Evolutionary conservation across 371 early-diverging fungal species (phyloP), one percentile per base, ranked within the genome.

Genomic region (Mucor circinelloides): DNA sequence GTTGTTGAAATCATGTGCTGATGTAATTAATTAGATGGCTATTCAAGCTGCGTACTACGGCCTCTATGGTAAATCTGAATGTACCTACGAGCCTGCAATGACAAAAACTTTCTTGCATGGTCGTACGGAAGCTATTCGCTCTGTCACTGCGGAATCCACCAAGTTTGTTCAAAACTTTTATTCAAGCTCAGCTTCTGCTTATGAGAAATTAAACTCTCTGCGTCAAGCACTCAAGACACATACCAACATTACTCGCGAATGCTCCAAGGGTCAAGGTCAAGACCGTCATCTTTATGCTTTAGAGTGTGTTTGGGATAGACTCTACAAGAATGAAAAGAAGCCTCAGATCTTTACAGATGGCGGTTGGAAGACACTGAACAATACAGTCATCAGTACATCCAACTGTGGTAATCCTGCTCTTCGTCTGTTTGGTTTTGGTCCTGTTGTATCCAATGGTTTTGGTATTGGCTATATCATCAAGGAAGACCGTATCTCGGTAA

Each of bases 11-110:
- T 15, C 55, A 30, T 31, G 19, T 30, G n/a, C 31, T 55, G 17
- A 55, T 31, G 2, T 23, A 1, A 55, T 17, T 15, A 30, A 15
- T 25, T 84, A 92, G 84, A 94, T 96, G 94, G 94, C 95, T 15
- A 89, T 93, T 70, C 96, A 96, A 82, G 90, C 94, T 28, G 95
- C 96, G n/a, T 95, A 94, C 79, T 95, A 91, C 83, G 93, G 92
- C 38, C 83, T 91, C 70, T 89, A 90, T 72, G 93, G 95, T 58
- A 82, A 83, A 60, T 73, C 78, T 60, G 85, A 87, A 58, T 85
- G 91, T 40, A 94, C 95, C n/a, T 95, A 95, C 75, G 96, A 95
- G 76, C 90, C 90, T 9, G 94, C 94, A 15, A 91, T 93, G 81
- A 94, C 95, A 10, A 87, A 91, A 64, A 85, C 89, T 46, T 95